These are phyloP conservation scores for Diplogelasinospora grovesii DNA, from an alignment of 495 filamentous ascomycete genomes.

Conservation along the genomic window DNA sequence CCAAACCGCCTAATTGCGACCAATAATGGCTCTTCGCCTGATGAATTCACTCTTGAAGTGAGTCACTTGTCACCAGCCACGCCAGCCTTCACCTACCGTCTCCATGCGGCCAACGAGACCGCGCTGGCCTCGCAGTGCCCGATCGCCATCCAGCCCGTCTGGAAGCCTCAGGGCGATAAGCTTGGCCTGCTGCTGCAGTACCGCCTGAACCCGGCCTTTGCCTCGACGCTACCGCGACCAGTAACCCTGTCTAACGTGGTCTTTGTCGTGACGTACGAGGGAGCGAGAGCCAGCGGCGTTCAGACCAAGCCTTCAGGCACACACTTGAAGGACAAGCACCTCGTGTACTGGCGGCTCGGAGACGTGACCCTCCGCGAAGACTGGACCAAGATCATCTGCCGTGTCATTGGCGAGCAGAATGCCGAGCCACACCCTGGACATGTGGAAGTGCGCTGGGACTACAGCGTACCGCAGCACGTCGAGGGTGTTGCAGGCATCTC, in stretches of 20 bases:
- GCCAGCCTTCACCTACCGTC: constrained; percentile 89
- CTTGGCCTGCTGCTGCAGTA: constrained; percentile 80
- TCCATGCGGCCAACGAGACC: constrained; percentile 67
- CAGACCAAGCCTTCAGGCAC: constrained; percentile 69
- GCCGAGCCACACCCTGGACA: constrained; percentile 66
- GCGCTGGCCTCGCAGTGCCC: constrained; percentile 58
- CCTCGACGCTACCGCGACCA: constrained; percentile 45
- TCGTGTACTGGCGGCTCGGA: constrained; percentile 83
- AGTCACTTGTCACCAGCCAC: constrained; percentile 64
- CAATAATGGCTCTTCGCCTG: constrained; percentile 52
- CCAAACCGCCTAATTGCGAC: constrained; percentile 87
- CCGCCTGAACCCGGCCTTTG: constrained; percentile 71
- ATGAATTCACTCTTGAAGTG: constrained; percentile 73
- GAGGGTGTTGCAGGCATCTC: constrained; percentile 55
- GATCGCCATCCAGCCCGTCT: constrained; percentile 68
- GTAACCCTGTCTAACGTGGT: constrained; percentile 73
- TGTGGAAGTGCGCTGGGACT: constrained; percentile 78
- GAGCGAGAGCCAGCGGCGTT: constrained; percentile 52
- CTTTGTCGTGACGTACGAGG: constrained; percentile 75
- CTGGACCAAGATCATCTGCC: constrained; percentile 66
- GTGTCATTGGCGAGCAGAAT: constrained; percentile 67
- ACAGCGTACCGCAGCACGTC: constrained; percentile 38
- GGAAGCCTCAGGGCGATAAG: constrained; percentile 78
- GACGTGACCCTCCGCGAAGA: constrained; percentile 62
- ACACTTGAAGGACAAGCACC: constrained; percentile 80